Percentiles rank a stretch among this genome's conserved stretches.
phyloP scores from a whole-genome alignment of 495 filamentous ascomycete genomes.

The Neurospora pannonica region DNA sequence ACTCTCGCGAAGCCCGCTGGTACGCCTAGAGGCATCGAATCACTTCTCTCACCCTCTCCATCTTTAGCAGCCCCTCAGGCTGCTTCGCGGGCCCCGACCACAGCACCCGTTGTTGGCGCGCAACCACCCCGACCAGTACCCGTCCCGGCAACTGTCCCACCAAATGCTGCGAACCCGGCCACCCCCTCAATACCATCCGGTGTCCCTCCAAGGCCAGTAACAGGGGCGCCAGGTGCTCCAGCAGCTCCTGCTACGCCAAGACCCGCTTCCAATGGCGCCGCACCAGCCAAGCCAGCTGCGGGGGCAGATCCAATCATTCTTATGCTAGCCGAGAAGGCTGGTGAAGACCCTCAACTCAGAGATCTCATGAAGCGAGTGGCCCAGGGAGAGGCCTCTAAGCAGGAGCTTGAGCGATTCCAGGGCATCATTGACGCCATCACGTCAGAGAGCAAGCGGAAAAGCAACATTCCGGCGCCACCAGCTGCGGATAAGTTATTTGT shows the following conservation, averaged over 20 bases:
- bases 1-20: conserved; percentile 10
- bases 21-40: conserved; percentile 24
- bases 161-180: background rate
- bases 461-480: conserved; percentile 25
- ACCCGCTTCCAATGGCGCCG: conserved; percentile 4
- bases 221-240: conserved; percentile 19
- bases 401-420: conserved; percentile 83
- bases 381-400: conserved; percentile 66
- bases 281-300: conserved; percentile 19
- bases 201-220: conserved; percentile 5
- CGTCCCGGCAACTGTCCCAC: background rate
- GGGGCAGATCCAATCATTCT: conserved; percentile 91
- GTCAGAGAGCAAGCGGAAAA: conserved; percentile 37
- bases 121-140: conserved; percentile 2
- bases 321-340: conserved; percentile 78
- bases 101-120: background rate
- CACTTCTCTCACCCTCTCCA: conserved; percentile 15
- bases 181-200: conserved; percentile 5
- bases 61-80: background rate
- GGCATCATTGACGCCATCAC: conserved; percentile 87
- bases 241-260: conserved; percentile 7
- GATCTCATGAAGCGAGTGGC: conserved; percentile 95
- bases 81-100: conserved; percentile 3
- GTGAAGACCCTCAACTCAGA: conserved; percentile 78
- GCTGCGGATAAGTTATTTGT: conserved; percentile 35